Conservation (phyloP, 306 rosid genomes). For the Vigna nakashimae region DNA sequence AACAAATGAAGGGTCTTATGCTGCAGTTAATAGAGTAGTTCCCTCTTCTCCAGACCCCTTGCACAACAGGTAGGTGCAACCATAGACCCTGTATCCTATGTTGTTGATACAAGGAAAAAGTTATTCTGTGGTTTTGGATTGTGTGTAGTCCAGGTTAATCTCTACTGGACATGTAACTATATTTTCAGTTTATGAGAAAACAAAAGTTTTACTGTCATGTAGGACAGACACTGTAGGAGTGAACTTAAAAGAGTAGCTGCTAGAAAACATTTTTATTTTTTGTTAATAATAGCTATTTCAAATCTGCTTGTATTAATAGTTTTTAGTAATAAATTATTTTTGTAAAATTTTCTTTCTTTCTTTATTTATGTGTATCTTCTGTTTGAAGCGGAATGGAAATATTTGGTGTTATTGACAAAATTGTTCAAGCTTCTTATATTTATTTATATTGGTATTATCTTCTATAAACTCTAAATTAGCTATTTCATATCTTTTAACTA, state of each 20-base stretch:
- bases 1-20: constrained; percentile 47
- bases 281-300: neutral
- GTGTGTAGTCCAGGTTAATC: neutral
- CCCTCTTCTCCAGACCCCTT: constrained; percentile 86
- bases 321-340: neutral
- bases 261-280: neutral
- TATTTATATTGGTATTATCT: neutral
- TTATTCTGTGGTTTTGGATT: neutral
- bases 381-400: too few species aligned
- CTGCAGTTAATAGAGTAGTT: constrained; percentile 60
- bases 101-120: neutral
- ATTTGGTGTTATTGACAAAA: neutral
- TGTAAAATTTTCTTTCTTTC: neutral
- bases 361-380: too few species aligned
- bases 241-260: neutral
- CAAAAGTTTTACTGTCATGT: neutral
- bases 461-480: too few species aligned
- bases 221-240: neutral
- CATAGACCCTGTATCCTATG: neutral
- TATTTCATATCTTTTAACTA: too few species aligned
- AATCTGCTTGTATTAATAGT: neutral
- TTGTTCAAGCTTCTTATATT: neutral
- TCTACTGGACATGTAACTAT: neutral
- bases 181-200: neutral
- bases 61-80: constrained; percentile 80